Percentiles rank a stretch among this genome's conserved stretches.
phyloP scores from a whole-genome alignment of 2,329 filamentous ascomycete genomes.

The Proliferodiscus dingleyae region DNA sequence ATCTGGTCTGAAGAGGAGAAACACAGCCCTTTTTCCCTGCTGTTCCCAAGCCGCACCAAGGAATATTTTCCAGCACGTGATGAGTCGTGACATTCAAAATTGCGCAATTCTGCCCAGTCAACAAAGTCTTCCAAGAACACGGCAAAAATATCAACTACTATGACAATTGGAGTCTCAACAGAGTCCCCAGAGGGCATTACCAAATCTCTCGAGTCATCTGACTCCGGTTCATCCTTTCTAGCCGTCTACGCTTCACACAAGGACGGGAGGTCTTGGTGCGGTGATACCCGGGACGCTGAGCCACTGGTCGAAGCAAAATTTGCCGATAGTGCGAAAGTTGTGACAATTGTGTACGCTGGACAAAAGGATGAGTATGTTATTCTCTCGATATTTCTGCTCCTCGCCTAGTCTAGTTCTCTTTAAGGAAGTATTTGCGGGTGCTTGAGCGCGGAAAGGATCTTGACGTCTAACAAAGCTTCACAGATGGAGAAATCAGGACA shows the following conservation, averaged over 20 bases:
- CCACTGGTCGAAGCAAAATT: slow-evolving; percentile 24
- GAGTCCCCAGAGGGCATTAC: slow-evolving; percentile 13
- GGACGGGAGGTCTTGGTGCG: slow-evolving; percentile 25
- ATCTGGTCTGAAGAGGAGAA: too few species aligned
- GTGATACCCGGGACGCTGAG: slow-evolving; percentile 26
- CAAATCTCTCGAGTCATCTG: slow-evolving; percentile 13
- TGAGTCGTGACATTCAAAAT: too few species aligned
- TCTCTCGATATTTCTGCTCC: neutral
- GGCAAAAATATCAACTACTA: slow-evolving; percentile 1
- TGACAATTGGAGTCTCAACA: slow-evolving; percentile 16
- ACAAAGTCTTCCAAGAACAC: neutral
- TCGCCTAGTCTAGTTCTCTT: too few species aligned
- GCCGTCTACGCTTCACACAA: slow-evolving; percentile 25
- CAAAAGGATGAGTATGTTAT: slow-evolving; percentile 21
- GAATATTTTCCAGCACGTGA: too few species aligned
- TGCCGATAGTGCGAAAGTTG: slow-evolving; percentile 10
- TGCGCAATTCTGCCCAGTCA: neutral
- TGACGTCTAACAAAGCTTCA: neutral
- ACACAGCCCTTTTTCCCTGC: too few species aligned
- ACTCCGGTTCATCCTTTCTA: slow-evolving; percentile 19
- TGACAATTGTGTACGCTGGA: slow-evolving; percentile 23
- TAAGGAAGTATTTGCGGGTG: too few species aligned
- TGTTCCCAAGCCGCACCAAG: too few species aligned
- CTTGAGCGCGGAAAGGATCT: neutral
- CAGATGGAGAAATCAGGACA: slow-evolving; percentile 24